Evolutionary conservation across 495 filamentous ascomycete species (phyloP).

Genomic region (Hypomontagnella submonticulosa): DNA sequence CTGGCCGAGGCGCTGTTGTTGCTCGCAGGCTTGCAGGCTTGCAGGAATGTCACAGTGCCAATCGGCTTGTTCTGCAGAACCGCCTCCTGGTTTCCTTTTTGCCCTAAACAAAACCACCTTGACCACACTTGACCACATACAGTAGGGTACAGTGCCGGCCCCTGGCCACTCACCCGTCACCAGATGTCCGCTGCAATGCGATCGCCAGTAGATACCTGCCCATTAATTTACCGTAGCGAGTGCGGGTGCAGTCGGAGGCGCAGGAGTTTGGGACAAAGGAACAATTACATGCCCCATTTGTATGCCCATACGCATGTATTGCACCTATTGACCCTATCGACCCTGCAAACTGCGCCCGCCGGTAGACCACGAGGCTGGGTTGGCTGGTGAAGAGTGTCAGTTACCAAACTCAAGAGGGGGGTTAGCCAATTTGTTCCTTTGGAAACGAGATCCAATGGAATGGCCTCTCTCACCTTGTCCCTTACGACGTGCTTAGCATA

Average conservation of each 20-base stretch:
- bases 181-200: conserved; percentile 43
- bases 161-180: conserved; percentile 36
- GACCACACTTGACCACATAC: neutral
- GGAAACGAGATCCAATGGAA: conserved; percentile 31
- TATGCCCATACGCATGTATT: no score
- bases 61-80: conserved; percentile 41
- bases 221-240: conserved; percentile 39
- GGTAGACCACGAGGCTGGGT: conserved; percentile 27
- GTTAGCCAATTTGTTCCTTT: conserved; percentile 30
- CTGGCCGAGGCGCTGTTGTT: conserved; percentile 36
- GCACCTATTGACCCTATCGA: conserved; percentile 6
- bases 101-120: conserved; percentile 12
- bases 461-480: neutral
- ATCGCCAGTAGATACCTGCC: conserved; percentile 36
- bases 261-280: conserved; percentile 31
- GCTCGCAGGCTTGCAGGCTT: conserved; percentile 41
- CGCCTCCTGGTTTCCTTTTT: conserved; percentile 11
- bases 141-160: conserved; percentile 6
- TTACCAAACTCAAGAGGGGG: neutral
- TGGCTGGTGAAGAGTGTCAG: conserved; percentile 29
- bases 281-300: conserved; percentile 4
- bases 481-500: no score
- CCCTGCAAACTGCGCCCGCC: conserved; percentile 33
- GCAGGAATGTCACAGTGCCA: conserved; percentile 43
- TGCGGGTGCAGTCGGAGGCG: conserved; percentile 7